A percentile compares a stretch with the other conserved stretches of the same genome.
These are phyloP conservation scores for Stropharia rugosoannulata DNA, from an alignment of 768 basidiomycete genomes.

Conservation along the genomic window DNA sequence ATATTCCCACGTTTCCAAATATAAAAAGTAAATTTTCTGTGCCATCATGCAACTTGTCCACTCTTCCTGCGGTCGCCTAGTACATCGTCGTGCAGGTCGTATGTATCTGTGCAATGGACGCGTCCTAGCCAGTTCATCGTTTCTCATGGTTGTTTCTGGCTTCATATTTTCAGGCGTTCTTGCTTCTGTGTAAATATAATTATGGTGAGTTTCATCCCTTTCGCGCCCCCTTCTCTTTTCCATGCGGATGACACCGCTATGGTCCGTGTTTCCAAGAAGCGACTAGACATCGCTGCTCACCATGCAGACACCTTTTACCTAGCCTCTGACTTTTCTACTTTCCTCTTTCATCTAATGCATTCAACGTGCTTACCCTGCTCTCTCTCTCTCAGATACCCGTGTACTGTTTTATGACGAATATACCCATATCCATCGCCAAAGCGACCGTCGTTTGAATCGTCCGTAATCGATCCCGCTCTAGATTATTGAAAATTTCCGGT, in stretches of 20 bases:
- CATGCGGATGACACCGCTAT: slow-evolving; percentile 76
- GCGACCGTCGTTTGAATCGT: background rate
- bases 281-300: slow-evolving; percentile 86
- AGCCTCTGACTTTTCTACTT: slow-evolving; percentile 58
- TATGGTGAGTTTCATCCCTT: slow-evolving; percentile 15
- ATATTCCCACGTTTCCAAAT: background rate
- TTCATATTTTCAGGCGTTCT: background rate
- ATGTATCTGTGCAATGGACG: no score
- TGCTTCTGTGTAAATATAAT: background rate
- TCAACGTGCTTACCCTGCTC: background rate
- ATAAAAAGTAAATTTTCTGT: slow-evolving; percentile 4
- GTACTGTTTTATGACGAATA: background rate
- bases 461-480: no score
- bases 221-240: slow-evolving; percentile 9
- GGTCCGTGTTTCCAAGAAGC: slow-evolving; percentile 98
- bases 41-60: background rate
- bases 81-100: no score
- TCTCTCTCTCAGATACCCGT: background rate
- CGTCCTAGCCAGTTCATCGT: no score
- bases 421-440: background rate
- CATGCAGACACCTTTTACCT: slow-evolving; percentile 73
- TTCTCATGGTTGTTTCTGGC: background rate
- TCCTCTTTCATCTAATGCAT: background rate
- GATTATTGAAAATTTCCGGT: background rate
- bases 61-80: no score